A percentile compares a stretch with the other conserved stretches of the same genome.
Conservation (phyloP, 2,329 filamentous ascomycete genomes). For the Colletotrichum australisinense region DNA sequence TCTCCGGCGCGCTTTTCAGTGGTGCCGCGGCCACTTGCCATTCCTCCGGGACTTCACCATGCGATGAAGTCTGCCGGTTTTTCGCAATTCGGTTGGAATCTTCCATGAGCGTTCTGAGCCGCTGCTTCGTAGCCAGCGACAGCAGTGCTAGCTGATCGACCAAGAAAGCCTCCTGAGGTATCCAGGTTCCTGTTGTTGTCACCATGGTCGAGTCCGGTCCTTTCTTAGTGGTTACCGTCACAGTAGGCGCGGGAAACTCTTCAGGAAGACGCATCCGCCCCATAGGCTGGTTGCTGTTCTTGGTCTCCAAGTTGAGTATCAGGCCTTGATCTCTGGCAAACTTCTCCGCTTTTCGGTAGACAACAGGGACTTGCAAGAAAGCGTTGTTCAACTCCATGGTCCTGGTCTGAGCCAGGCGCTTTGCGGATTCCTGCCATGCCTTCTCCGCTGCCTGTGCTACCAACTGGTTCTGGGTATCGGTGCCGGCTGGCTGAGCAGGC, state of each 20-base stretch:
- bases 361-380: constrained; percentile 75
- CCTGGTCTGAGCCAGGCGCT: constrained; percentile 66
- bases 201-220: constrained; percentile 74
- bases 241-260: constrained; percentile 61
- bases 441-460: constrained; percentile 73
- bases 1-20: constrained; percentile 47
- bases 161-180: constrained; percentile 80
- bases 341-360: constrained; percentile 68
- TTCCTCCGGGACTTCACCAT: constrained; percentile 81
- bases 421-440: constrained; percentile 75
- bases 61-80: constrained; percentile 80
- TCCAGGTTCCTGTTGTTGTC: constrained; percentile 73
- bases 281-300: constrained; percentile 55
- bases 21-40: constrained; percentile 78
- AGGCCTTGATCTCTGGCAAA: constrained; percentile 69
- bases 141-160: constrained; percentile 86
- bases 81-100: constrained; percentile 79
- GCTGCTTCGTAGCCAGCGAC: constrained; percentile 85
- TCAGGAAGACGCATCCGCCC: constrained; percentile 62
- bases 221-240: constrained; percentile 65
- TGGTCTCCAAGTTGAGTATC: constrained; percentile 65
- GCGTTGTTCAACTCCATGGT: constrained; percentile 79
- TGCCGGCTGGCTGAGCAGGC: constrained; percentile 58
- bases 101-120: constrained; percentile 79
- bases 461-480: constrained; percentile 70